Conservation (phyloP, 1,284 basidiomycete genomes). For the Fomitopsis pinicola region DNA sequence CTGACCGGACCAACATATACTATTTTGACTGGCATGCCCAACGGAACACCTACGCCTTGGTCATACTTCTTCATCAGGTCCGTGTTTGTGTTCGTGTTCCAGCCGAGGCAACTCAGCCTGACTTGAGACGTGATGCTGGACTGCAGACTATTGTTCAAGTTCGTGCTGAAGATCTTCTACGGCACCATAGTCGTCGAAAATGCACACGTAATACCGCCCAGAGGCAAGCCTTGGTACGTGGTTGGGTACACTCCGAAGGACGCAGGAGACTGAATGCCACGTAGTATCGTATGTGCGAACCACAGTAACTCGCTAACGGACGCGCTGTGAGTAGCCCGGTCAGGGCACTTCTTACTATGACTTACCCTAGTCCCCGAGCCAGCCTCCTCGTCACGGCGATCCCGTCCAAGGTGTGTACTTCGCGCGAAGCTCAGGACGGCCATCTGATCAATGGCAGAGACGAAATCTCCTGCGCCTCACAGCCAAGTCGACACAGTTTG, state of each 20-base stretch:
- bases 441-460: slow-evolving; percentile 29
- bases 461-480: slow-evolving; percentile 81
- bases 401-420: slow-evolving; percentile 52
- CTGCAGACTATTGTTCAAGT: slow-evolving; percentile 61
- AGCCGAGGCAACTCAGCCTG: too few species aligned
- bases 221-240: slow-evolving; percentile 66
- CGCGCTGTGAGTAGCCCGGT: slow-evolving; percentile 56
- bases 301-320: slow-evolving; percentile 85
- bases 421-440: neutral
- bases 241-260: too few species aligned
- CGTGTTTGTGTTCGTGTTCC: too few species aligned
- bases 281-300: slow-evolving; percentile 70
- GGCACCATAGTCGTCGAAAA: slow-evolving; percentile 86
- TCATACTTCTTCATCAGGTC: slow-evolving; percentile 66
- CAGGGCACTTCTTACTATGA: neutral
- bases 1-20: neutral
- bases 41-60: slow-evolving; percentile 57
- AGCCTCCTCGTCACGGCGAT: slow-evolving; percentile 70
- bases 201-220: slow-evolving; percentile 60
- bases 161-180: slow-evolving; percentile 85
- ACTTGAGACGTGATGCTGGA: neutral
- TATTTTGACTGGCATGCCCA: slow-evolving; percentile 27
- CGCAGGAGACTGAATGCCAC: neutral
- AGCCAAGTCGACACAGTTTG: slow-evolving; percentile 83
- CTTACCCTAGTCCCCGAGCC: neutral